Base-by-base conservation (phyloP, 345 rosid species). In the Fremontodendron californicum region DNA sequence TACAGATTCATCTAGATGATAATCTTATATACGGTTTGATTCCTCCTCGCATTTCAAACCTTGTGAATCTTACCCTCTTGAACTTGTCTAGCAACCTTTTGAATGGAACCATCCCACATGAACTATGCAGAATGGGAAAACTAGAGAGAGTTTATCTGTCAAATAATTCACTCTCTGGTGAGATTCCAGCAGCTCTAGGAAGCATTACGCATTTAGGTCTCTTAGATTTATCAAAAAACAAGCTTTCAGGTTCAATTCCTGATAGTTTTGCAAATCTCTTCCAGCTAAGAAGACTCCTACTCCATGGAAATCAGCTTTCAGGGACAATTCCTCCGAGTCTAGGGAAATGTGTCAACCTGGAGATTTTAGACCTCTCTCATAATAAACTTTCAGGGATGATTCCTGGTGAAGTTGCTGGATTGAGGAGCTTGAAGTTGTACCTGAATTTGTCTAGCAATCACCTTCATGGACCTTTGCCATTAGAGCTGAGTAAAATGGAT, bases 401-500 rank as follows among this genome's bases (percentile, higher is more conserved):
- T 72, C 97, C 98, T 0, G 74, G 76, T 40, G 91, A 85, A 68
- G 94, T 93, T 75, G 92, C 94, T 2, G 87, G 86, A 16, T 75
- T 95, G 64, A 81, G 89, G 55, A 95, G 93, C 88, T 76, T 95
- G 86, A 94, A 91, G 82, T 18, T 93, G 75, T 91, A 90, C 85
- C 68, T 95, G 69, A 95, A 95, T 78, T 81, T 95, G 88, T 95
- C 98, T 5, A 84, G 88, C 68, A 95, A 95, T 81, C 80, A 84
- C 75, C 82, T 95, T 52, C 84, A 80, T 0, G 99, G 99, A 5
- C 74, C 74, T 2, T 79, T 93, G 27, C 98, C 99, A 18, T 39
- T 87, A 63, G 97, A 92, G 91, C 88, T 92, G 75, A 90, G 94
- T 78, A 95, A 92, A 81, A 95, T 95, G 98, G 97, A 93, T 83